Percentiles rank a stretch among this genome's conserved stretches.
Evolutionary conservation across 2,329 filamentous ascomycete genomes (phyloP).

Genomic region (Parafenestella ontariensis): DNA sequence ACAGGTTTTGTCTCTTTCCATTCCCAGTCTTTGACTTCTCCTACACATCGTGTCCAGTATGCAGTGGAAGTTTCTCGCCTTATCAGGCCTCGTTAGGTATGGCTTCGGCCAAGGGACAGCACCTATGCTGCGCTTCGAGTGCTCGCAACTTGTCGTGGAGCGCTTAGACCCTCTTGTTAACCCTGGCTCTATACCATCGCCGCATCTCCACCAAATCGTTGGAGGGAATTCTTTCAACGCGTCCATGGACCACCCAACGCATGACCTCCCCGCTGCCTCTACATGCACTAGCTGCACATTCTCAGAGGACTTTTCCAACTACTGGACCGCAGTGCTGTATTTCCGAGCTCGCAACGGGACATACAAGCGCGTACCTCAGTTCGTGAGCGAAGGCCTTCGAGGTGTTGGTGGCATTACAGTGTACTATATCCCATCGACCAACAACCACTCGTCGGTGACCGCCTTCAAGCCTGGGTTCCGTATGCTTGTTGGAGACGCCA

Average conservation of each 20-base stretch:
- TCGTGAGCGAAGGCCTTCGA: slow-evolving; percentile 20
- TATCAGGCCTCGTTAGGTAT: background rate
- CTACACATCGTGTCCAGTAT: background rate
- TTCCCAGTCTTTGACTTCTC: too few relatives aligned
- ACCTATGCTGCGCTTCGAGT: slow-evolving; percentile 32
- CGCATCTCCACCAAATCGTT: slow-evolving; percentile 33
- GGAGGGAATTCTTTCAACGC: slow-evolving; percentile 34
- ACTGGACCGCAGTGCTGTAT: slow-evolving; percentile 34
- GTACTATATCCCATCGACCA: slow-evolving; percentile 33
- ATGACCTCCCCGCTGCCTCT: slow-evolving; percentile 28
- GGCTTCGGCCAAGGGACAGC: background rate
- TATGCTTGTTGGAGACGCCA: slow-evolving; percentile 53
- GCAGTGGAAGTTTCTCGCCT: background rate
- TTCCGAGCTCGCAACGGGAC: slow-evolving; percentile 37
- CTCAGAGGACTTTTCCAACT: slow-evolving; percentile 30
- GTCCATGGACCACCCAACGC: slow-evolving; percentile 43
- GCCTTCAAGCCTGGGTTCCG: slow-evolving; percentile 68
- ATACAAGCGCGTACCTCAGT: slow-evolving; percentile 37
- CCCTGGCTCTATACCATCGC: slow-evolving; percentile 27
- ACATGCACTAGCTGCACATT: slow-evolving; percentile 39
- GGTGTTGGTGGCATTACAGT: slow-evolving; percentile 38
- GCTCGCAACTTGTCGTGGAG: slow-evolving; percentile 35
- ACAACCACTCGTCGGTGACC: slow-evolving; percentile 51
- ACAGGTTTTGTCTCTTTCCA: background rate
- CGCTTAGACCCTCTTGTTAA: slow-evolving; percentile 34